Base-by-base conservation (phyloP, 2,329 filamentous ascomycete genomes). In the Trichoderma sp. region DNA sequence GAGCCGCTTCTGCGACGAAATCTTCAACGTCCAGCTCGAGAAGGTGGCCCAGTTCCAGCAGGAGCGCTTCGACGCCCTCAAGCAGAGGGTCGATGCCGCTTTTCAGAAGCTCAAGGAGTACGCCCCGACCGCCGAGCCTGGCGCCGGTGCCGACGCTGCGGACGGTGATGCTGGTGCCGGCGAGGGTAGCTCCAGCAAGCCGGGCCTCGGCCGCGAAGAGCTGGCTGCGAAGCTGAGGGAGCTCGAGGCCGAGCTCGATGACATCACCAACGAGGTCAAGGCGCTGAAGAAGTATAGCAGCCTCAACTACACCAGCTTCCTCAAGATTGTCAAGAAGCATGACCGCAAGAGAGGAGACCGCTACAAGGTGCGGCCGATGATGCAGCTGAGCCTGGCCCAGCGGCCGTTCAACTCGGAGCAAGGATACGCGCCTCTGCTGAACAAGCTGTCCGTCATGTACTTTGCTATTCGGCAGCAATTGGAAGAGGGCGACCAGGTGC, bases 281-380 rank as follows among this genome's bases (percentile, higher is more conserved):
- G 91, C 96, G 81, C 85, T 99, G 71, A 95, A 97, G 79, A 95
- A 92, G 77, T 99, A 95, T 80, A 95, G 92, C 78, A 91, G 90
- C 69, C 89, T 97, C 80, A 99, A 99, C 80, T 99, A 97, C 78
- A 97, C 95, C 6, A 95, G 93, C 55, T 97, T 98, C 78, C 85
- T 97, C 74, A 99, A 99, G 83, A 96, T 96, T 55, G 93, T 93
- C 64, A 99, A 99, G 87, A 99, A 99, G 81, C 95, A 99, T 79
- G 95, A 99, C 78, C 91, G 95, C 70, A 96, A 94, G 80, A 86
- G 94, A 70, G 93, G 93, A 64, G 85, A 88, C 69, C 85, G 88
- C 61, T 98, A 98, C 81, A 92, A 90, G 76, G 90, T 98, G 70
- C 88, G 92, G 26, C 93, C 95, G 30, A 88, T 98, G 81, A 88